Percentiles rank a stretch among this genome's conserved stretches.
Evolutionary conservation across 768 basidiomycete species (phyloP).

Genomic region (Thelephora aurantiotincta): DNA sequence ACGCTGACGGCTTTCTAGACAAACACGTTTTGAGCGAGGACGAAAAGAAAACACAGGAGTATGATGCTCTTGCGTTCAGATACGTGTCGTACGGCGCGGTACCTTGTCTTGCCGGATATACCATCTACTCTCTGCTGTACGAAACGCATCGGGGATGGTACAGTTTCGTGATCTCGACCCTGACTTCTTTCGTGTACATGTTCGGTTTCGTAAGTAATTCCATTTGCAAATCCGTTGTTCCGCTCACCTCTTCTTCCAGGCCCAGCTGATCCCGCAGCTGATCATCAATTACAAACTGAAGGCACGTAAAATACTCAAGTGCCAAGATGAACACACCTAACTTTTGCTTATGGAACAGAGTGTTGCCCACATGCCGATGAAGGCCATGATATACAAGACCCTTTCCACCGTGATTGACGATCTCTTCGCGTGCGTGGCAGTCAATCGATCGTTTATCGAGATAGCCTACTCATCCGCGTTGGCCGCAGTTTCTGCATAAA

Average conservation of each 20-base stretch:
- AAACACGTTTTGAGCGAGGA: slow-evolving; percentile 95
- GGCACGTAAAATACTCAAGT: slow-evolving; percentile 24
- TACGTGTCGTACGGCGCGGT: slow-evolving; percentile 86
- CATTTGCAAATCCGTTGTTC: not conserved
- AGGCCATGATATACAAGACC: slow-evolving; percentile 93
- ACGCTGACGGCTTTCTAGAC: slow-evolving; percentile 29
- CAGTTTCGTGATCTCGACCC: slow-evolving; percentile 84
- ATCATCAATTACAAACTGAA: slow-evolving; percentile 98
- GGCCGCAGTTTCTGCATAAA: slow-evolving; percentile 73
- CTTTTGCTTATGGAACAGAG: slow-evolving; percentile 32
- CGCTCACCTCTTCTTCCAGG: slow-evolving; percentile 28
- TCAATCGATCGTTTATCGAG: not conserved
- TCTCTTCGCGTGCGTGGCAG: slow-evolving; percentile 55
- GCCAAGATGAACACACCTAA: not conserved
- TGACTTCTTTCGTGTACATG: slow-evolving; percentile 90
- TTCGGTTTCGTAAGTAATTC: slow-evolving; percentile 82
- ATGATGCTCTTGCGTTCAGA: slow-evolving; percentile 84
- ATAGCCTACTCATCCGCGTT: slow-evolving; percentile 1
- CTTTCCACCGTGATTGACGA: slow-evolving; percentile 87
- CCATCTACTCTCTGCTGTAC: slow-evolving; percentile 68
- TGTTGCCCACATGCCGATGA: slow-evolving; percentile 98
- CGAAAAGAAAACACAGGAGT: slow-evolving; percentile 97
- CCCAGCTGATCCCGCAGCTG: slow-evolving; percentile 73
- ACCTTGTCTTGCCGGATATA: slow-evolving; percentile 65
- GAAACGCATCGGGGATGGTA: slow-evolving; percentile 92